These are phyloP conservation scores for Poa pratensis DNA, from an alignment of 176 grass and related monocot genomes.

Conservation along the genomic window DNA sequence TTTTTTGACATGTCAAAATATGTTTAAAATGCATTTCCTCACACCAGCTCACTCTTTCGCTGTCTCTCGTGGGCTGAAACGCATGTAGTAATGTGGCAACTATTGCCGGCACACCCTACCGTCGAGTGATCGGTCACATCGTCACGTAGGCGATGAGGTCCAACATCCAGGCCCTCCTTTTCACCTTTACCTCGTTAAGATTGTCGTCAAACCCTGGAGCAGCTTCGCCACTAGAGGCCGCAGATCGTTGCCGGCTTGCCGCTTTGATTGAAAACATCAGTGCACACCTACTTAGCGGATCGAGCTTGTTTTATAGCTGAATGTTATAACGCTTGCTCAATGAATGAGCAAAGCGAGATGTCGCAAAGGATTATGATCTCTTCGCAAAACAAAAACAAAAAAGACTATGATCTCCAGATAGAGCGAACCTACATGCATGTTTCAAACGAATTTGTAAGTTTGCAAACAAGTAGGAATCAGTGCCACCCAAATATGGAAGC, in stretches of 20 bases:
- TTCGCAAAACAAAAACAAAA: neutral
- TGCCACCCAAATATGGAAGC: conserved; percentile 33
- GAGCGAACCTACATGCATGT: neutral
- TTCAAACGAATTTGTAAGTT: conserved; percentile 11
- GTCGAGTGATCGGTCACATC: too few relatives aligned
- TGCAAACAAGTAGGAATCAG: conserved; percentile 2
- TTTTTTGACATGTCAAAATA: too few relatives aligned
- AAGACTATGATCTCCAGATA: neutral
- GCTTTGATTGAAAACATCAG: neutral
- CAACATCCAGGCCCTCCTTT: too few relatives aligned
- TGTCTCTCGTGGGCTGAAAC: too few relatives aligned
- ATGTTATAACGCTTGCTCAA: neutral
- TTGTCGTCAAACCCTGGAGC: neutral
- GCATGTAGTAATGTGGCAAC: too few relatives aligned
- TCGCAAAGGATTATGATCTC: neutral
- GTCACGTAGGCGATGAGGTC: too few relatives aligned
- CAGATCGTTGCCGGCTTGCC: neutral
- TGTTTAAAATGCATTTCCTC: too few relatives aligned
- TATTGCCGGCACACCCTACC: too few relatives aligned
- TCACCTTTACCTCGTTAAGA: too few relatives aligned
- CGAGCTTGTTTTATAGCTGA: neutral
- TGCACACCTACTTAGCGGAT: neutral
- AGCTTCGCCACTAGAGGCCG: neutral
- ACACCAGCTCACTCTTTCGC: too few relatives aligned
- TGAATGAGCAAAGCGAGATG: neutral